These are phyloP conservation scores for Penicillium antarcticum DNA, from an alignment of 495 filamentous ascomycete genomes.

Conservation along the genomic window DNA sequence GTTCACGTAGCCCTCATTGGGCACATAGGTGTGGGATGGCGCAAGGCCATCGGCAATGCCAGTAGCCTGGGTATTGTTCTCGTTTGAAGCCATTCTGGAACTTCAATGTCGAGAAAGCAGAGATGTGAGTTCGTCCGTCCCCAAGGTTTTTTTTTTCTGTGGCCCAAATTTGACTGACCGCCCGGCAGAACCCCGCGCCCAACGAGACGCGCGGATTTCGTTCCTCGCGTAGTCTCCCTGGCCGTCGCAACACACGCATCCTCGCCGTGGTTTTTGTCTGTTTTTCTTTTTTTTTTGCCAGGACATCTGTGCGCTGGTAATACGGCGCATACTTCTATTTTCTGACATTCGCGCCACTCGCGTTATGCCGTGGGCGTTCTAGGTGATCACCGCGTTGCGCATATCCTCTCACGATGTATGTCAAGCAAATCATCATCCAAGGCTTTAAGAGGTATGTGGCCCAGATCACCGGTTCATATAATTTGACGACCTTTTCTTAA, in stretches of 20 bases:
- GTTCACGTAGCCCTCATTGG: constrained; percentile 52
- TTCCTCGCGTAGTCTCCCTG: constrained; percentile 19
- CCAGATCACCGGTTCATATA: background rate
- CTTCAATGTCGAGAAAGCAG: constrained; percentile 5
- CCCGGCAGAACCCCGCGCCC: constrained; percentile 47
- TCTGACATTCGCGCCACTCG: constrained; percentile 18
- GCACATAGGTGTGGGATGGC: constrained; percentile 52
- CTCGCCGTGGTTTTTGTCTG: too few relatives aligned
- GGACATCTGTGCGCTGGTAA: background rate
- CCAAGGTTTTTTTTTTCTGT: constrained; percentile 35
- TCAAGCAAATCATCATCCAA: constrained; percentile 99
- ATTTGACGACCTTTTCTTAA: background rate
- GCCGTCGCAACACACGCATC: constrained; percentile 11
- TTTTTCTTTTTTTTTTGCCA: constrained; percentile 1
- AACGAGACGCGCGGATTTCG: constrained; percentile 24
- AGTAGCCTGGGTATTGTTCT: constrained; percentile 15
- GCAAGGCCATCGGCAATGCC: constrained; percentile 43
- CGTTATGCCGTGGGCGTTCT: constrained; percentile 37
- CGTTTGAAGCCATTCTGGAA: constrained; percentile 26
- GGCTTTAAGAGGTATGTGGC: constrained; percentile 90
- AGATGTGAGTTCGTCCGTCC: constrained; percentile 1
- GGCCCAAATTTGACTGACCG: constrained; percentile 29
- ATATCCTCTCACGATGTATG: constrained; percentile 70
- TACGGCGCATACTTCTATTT: constrained; percentile 5
- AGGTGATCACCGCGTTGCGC: constrained; percentile 32